Evolutionary conservation across 2,329 filamentous ascomycete species (phyloP), one percentile per base, ranked within the genome.

Genomic region (Waltergamsia citrina): DNA sequence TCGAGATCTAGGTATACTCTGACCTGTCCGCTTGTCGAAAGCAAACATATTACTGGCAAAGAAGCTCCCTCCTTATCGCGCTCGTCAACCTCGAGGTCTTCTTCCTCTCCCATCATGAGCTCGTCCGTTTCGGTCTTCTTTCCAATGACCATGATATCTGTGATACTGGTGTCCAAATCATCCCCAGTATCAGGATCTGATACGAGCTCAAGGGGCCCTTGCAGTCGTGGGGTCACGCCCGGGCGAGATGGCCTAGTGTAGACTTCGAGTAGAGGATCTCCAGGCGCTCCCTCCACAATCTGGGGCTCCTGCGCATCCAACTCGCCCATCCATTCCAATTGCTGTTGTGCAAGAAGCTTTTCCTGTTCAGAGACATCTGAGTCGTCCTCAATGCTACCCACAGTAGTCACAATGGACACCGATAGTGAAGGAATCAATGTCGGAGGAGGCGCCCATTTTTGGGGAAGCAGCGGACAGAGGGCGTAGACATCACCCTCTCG

Each of bases 401-500:
- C 60, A 42, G 85, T 86, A 25, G 84, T 78, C 18, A 93, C 78
- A 37, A 94, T 83, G 7, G 83, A 83, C 1, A 90, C 79, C 1
- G 85, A 85, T 16, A 95, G 67, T 0, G 86, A 87, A 3, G 87
- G 83, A 11, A 94, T 76, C 21, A 92, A 66, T 0, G 82, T 81
- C 2, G 79, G 71, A 11, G 81, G 78, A 17, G 82, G 78, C 17
- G 84, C 77, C 87, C 90, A 96, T 47, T 81, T 85, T 33, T 78
- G 78, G 1, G 92, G 92, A 21, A 98, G 65, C 26, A 98, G 68
- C 2, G 92, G 92, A 51, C 88, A 95, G 7, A 98, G 65, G 2
- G 90, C 88, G 51, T 98, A 98, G 6, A 96, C 73, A 50, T 95
- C 88, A 4, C 92, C 92, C 39, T 86, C 83, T 24, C 78, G 77